Evolutionary conservation across 2,329 filamentous ascomycete genomes (phyloP), one percentile per base, ranked within the genome.

Genomic region (Phialemonium atrogriseum): DNA sequence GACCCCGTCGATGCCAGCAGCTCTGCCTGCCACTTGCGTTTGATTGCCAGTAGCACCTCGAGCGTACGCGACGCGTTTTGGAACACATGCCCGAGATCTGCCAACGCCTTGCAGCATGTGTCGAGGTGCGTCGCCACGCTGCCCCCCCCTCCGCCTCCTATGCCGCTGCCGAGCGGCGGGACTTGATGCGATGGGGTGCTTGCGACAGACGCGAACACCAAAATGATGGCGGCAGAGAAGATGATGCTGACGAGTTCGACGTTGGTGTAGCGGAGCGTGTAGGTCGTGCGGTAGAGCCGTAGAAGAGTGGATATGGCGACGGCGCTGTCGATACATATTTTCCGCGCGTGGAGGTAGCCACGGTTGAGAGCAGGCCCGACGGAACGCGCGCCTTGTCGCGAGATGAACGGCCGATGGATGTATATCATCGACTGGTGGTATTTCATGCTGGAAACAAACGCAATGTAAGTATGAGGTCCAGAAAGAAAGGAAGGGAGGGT

Each of bases 181-280:
- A 7, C 27, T 22, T 17, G 18, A 12, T 21, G 16, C 18, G 27
- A 13, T 7, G 19, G 18, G 5, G 18, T 11, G 7, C 11, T 13
- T 15, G 27, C 17, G 16, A 53, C 39, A 9, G 46, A 41, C 11
- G 49, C 48, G 35, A 50, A 54, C 13, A 51, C 43, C 7, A 55
- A 36, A n/a, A 55, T 46, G 12, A 64, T 44, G 2, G 59, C 59
- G 1, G 60, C 59, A 10, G 56, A 60, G 41, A 61, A 62, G 10
- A 60, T 59, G 12, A 64, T 59, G n/a, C 54, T 52, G 8, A 62
- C 57, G 1, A 58, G 56, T 30, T 62, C 52, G 35, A 60, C 56
- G 43, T 62, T 62, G 44, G 60, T 57, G n/a, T 53, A 47, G 14
- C 55, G 52, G 47, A 62, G 59, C 2, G 56, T 56, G 36, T 61